Conservation (phyloP, 345 rosid genomes). For the Ricinus communis region DNA sequence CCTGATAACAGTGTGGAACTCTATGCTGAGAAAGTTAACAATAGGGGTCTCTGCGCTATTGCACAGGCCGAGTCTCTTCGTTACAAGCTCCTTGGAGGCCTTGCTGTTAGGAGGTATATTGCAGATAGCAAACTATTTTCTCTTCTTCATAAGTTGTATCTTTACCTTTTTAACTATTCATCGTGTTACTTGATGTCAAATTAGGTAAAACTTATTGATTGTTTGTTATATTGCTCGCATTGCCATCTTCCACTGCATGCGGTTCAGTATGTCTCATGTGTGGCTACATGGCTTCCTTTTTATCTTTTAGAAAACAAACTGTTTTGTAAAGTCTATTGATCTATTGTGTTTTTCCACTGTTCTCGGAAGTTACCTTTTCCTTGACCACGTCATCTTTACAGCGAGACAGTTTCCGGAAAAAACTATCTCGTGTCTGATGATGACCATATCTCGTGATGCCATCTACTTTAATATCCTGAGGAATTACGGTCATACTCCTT, state of each 20-base stretch:
- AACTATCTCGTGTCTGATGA: conserved; percentile 39
- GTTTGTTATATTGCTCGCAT: not conserved
- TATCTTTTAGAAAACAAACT: not conserved
- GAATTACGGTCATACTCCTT: conserved; percentile 12
- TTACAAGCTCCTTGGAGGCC: conserved; percentile 43
- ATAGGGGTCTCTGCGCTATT: conserved; percentile 38
- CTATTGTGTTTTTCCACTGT: not conserved
- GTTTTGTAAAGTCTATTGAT: too few species aligned
- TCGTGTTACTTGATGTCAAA: not conserved
- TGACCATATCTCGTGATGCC: conserved; percentile 31
- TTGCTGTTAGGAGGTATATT: conserved; percentile 34
- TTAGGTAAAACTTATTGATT: not conserved
- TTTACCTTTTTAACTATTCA: not conserved
- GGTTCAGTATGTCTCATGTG: not conserved
- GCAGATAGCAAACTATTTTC: not conserved
- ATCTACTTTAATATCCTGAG: conserved; percentile 9
- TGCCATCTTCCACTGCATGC: not conserved
- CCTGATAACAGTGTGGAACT: conserved; percentile 38
- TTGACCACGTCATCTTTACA: conserved; percentile 38
- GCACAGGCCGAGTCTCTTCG: conserved; percentile 41
- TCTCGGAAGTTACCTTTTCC: not conserved
- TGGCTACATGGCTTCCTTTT: not conserved
- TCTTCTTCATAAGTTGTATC: not conserved
- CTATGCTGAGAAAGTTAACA: conserved; percentile 37
- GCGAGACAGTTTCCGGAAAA: conserved; percentile 21